Base-by-base conservation (phyloP, 345 rosid genomes). In the Ceriops zippeliana region DNA sequence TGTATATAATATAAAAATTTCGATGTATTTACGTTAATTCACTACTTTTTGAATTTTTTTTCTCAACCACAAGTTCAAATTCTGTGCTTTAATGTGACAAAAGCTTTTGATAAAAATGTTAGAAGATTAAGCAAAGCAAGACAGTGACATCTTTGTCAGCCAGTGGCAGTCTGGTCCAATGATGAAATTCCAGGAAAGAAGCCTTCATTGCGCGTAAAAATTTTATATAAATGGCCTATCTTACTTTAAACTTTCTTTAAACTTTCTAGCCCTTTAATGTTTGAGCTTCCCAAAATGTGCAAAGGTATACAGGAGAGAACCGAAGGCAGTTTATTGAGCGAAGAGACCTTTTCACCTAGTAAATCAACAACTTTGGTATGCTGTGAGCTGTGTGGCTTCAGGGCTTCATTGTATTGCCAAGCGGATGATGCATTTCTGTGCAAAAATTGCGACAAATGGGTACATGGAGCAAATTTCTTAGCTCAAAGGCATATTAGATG, bases 351-450 rank as follows among this genome's bases (percentile, higher is more conserved):
- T 52, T 58, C 76, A 1, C 8, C 71, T 0, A 7, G 54, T 31
- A 31, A 19, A 69, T 20, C 34, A 79, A 63, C 61, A 31, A 68
- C 35, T 10, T 65, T 69, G 27, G 78, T 83, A 31, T 63, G 64
- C 20, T 92, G 98, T 70, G 96, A 83, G 84, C 87, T 92, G 0
- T 92, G 98, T 26, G 82, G 80, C 1, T 59, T 80, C 5, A 73
- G 73, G 58, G 96, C 96, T 22, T 64, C 79, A 28, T 69, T 90
- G 58, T 92, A 86, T 63, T 92, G 98, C 73, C 90, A 82, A 67
- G 98, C 98, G 1, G 98, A 92, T 69, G 79, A 87, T 60, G 96
- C 98, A 0, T 88, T 68, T 65, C 84, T 90, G 0, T 92, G 98
- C 73, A 35, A 76, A 51, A 76, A 78, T 66, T 92, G 98, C 30